These are phyloP conservation scores for Eremothecium cymbalariae DNA, from an alignment of 1,139 yeast genomes.

Conservation along the genomic window DNA sequence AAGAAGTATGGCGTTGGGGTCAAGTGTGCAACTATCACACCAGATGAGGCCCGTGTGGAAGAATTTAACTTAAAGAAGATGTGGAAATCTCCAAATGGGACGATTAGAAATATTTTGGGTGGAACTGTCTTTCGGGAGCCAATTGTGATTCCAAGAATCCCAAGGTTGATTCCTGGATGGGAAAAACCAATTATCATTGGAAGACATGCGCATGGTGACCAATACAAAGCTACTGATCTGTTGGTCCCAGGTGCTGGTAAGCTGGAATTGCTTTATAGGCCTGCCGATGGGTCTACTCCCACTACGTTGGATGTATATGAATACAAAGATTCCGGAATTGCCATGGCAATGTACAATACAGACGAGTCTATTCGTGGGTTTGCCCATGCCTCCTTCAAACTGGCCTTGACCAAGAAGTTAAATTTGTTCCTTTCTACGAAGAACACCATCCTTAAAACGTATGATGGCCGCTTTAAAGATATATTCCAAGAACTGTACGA, in stretches of 20 bases:
- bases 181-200: constrained; percentile 92
- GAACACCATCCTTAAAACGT: constrained; percentile 85
- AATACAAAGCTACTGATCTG: constrained; percentile 85
- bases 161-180: constrained; percentile 89
- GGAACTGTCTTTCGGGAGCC: constrained; percentile 98
- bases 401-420: constrained; percentile 69
- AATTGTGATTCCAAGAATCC: constrained; percentile 81
- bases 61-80: constrained; percentile 85
- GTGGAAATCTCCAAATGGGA: constrained; percentile 98
- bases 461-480: constrained; percentile 93
- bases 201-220: constrained; percentile 96
- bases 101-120: constrained; percentile 86
- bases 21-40: constrained; percentile 98
- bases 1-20: constrained; percentile 84
- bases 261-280: constrained; percentile 70
- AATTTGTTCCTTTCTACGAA: constrained; percentile 84
- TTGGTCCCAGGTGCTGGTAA: constrained; percentile 74
- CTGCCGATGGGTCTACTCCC: constrained; percentile 55
- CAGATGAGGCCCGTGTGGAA: constrained; percentile 89
- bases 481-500: constrained; percentile 80
- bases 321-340: constrained; percentile 75
- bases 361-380: constrained; percentile 83
- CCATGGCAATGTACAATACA: constrained; percentile 90
- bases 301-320: constrained; percentile 58
- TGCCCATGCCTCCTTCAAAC: constrained; percentile 85